Base-by-base conservation (phyloP, 176 grass and related monocot species). In the Chrysopogon serrulatus region DNA sequence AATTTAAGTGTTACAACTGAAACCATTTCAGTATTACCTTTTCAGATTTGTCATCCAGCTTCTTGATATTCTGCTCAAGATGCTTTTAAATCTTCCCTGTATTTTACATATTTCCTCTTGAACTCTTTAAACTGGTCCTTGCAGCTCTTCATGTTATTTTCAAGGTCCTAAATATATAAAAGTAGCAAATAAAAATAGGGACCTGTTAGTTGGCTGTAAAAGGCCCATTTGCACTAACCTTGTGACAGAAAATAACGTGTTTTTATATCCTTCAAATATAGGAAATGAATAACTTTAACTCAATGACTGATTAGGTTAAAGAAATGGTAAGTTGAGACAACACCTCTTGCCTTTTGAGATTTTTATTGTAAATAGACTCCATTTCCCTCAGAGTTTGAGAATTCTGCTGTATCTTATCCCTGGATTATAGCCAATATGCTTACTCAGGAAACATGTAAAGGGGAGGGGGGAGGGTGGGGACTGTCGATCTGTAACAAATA, bases 111-210 rank as follows among this genome's bases (percentile, higher is more conserved):
- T 24, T 87, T 87, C 60, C 91, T 90, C 75, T 99, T 93, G 85
- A 92, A 94, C 79, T 90, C 91, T 76, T 99, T 99, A 82, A 95
- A 99, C 21, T 92, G 89, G 77, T 99, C 96, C 79, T 96, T 93
- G 84, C 96, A 99, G 15, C 65, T 34, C 82, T 91, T 94, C 93
- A 96, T 95, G 21, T 92, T 87, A 78, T 87, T 90, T 59, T 96
- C 96, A 71, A 99, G 89, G 27, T 90, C 87, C 93, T 99, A 73
- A 64, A 83, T 2, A 86, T 49, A 78, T 76, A 84, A 72, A 66
- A 16, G 49, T 60, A 68, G 62, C 14, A 86, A 83, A 73, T 62
- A 79, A 69, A 53, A 69, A 65, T 28, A 82, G 1, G 16, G 16
- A 32, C 18, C 54, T 57, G 12, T 57, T 57, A 68, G 5, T 63